A percentile compares a stretch with the other conserved stretches of the same genome.
phyloP scores from a whole-genome alignment of 2,329 filamentous ascomycete genomes.

The Chrysoporthe cubensis region DNA sequence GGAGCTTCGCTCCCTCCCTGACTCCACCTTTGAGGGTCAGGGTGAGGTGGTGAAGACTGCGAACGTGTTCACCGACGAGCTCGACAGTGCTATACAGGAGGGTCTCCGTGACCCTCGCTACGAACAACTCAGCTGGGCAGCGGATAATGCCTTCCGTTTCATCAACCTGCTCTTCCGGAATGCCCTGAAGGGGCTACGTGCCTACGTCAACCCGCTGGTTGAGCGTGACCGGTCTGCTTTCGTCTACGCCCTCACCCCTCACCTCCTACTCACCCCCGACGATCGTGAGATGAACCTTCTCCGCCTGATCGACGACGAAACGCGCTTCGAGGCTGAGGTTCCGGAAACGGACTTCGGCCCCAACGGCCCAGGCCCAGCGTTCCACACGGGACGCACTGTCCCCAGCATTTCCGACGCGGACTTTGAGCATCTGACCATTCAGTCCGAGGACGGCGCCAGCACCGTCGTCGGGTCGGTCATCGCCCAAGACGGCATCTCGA shows the following conservation, averaged over 20 bases:
- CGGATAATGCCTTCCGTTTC: not conserved
- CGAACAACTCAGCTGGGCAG: not conserved
- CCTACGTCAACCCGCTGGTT: constrained; percentile 30
- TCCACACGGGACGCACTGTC: constrained; percentile 49
- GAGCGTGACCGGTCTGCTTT: constrained; percentile 33
- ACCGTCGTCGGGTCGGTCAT: constrained; percentile 41
- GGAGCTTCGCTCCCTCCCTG: constrained; percentile 21
- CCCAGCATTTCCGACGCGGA: constrained; percentile 36
- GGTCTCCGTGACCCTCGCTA: not conserved
- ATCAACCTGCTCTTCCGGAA: not conserved
- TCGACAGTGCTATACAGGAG: not conserved
- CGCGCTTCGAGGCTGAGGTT: constrained; percentile 46
- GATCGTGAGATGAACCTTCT: constrained; percentile 65
- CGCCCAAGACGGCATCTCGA: constrained; percentile 47
- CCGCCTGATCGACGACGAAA: constrained; percentile 46
- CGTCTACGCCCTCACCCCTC: constrained; percentile 43
- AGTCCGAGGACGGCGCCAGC: constrained; percentile 36
- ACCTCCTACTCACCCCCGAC: constrained; percentile 56
- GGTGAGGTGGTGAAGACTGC: not conserved
- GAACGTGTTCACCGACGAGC: not conserved
- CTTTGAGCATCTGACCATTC: constrained; percentile 39
- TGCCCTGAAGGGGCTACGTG: constrained; percentile 23
- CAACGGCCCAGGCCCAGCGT: constrained; percentile 50
- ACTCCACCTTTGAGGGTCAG: not conserved
- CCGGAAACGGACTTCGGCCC: constrained; percentile 50